A percentile compares a stretch with the other conserved stretches of the same genome.
Evolutionary conservation across 176 grass and related monocot species (phyloP).

Genomic region (Leersia perrieri): DNA sequence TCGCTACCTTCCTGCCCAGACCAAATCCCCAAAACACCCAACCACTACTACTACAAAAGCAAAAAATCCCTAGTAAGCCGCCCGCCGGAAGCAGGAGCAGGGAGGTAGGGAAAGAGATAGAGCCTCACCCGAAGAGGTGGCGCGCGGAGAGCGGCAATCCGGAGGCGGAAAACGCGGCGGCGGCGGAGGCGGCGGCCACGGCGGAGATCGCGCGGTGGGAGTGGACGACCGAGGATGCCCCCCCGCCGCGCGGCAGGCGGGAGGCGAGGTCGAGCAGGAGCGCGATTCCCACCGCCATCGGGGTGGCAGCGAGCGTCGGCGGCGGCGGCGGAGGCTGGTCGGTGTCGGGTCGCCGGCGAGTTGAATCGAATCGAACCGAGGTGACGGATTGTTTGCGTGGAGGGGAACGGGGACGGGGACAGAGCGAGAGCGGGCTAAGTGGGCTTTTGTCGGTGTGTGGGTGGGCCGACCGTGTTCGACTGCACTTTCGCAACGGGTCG

Average conservation of each 20-base stretch:
- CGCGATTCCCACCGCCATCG: constrained; percentile 53
- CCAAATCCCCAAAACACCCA: too few relatives aligned
- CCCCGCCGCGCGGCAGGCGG: constrained; percentile 17
- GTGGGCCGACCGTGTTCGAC: neutral
- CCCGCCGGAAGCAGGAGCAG: neutral
- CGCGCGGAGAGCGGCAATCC: constrained; percentile 51
- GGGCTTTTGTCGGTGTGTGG: neutral
- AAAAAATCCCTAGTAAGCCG: neutral
- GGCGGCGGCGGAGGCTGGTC: too few relatives aligned
- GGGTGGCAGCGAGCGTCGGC: neutral
- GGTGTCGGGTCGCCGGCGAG: too few relatives aligned
- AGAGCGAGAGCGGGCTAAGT: too few relatives aligned
- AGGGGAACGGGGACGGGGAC: too few relatives aligned
- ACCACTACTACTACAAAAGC: neutral
- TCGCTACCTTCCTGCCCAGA: too few relatives aligned
- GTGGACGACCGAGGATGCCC: constrained; percentile 26
- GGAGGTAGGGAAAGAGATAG: neutral
- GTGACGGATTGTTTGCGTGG: too few relatives aligned
- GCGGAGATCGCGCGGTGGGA: constrained; percentile 49
- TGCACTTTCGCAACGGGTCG: neutral
- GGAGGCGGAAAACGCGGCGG: constrained; percentile 32
- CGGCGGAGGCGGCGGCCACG: constrained; percentile 11
- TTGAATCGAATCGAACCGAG: too few relatives aligned
- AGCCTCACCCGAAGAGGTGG: constrained; percentile 46
- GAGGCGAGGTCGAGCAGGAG: constrained; percentile 62